Percentiles rank a stretch among this genome's conserved stretches.
Evolutionary conservation across 2,329 filamentous ascomycete species (phyloP).

Genomic region (Paraphaeosphaeria sporulosa): DNA sequence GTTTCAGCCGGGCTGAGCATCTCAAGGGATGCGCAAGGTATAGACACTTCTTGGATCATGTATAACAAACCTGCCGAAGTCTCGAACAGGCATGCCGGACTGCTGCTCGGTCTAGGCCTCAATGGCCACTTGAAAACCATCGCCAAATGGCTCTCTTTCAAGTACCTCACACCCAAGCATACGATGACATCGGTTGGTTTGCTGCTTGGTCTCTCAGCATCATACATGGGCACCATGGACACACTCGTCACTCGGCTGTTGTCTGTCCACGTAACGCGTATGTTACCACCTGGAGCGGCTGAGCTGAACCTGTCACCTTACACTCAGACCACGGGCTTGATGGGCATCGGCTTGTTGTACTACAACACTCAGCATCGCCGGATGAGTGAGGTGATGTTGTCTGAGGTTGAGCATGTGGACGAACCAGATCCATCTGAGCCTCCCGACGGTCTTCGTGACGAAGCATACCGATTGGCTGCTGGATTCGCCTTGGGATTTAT

Average conservation of each 20-base stretch:
- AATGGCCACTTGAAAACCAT: constrained; percentile 94
- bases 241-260: constrained; percentile 90
- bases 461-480: constrained; percentile 94
- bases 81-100: constrained; percentile 95
- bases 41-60: constrained; percentile 98
- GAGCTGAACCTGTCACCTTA: constrained; percentile 92
- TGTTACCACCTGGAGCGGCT: constrained; percentile 90
- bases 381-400: constrained; percentile 99
- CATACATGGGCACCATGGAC: constrained; percentile 97
- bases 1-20: constrained; percentile 93
- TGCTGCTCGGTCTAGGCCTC: constrained; percentile 86
- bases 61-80: constrained; percentile 96
- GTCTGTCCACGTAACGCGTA: constrained; percentile 93
- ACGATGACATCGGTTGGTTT: constrained; percentile 98
- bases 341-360: constrained; percentile 95
- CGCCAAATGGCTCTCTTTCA: constrained; percentile 98
- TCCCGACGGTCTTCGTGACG: constrained; percentile 84
- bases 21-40: constrained; percentile 86
- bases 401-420: constrained; percentile 90
- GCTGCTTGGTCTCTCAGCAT: constrained; percentile 89
- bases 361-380: constrained; percentile 94
- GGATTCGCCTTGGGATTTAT: constrained; percentile 94
- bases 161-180: constrained; percentile 98
- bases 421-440: constrained; percentile 72
- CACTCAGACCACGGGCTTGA: constrained; percentile 93